Evolutionary conservation across 176 grass and related monocot species (phyloP).

Genomic region (Phyllostachys edulis): DNA sequence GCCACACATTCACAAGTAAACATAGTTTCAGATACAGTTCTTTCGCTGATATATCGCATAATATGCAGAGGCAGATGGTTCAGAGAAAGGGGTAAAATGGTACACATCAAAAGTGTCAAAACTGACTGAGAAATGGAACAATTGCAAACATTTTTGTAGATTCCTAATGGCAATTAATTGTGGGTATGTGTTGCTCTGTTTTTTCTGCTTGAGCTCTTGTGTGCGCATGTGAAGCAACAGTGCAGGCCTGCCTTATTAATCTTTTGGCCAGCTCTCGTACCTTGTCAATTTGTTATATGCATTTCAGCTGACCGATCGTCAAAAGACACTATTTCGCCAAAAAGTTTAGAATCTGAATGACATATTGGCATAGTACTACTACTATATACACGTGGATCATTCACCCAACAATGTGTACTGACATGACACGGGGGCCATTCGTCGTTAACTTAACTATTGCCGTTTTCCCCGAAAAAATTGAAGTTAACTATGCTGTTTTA

Average conservation of each 20-base stretch:
- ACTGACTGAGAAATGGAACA: background rate
- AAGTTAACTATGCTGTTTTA: too few relatives aligned
- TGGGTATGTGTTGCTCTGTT: background rate
- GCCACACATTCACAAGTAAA: background rate
- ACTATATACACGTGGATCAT: background rate
- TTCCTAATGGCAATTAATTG: background rate
- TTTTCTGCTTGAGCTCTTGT: too few relatives aligned
- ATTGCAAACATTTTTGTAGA: background rate
- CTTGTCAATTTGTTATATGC: background rate
- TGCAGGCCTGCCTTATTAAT: background rate
- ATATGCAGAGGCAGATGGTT: background rate
- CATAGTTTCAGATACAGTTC: background rate
- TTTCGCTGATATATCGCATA: background rate
- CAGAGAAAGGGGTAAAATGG: background rate
- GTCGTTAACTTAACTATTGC: background rate
- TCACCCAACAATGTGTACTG: background rate
- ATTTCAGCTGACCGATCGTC: background rate
- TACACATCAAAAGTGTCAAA: background rate
- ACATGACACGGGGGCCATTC: background rate
- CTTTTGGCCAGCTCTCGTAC: too few relatives aligned
- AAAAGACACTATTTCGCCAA: background rate
- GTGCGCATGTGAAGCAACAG: background rate
- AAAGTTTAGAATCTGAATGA: too few relatives aligned
- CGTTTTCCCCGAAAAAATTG: background rate
- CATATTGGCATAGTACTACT: background rate